Evolutionary conservation across 306 rosid genomes (phyloP).

Genomic region (Sicyos edulis): DNA sequence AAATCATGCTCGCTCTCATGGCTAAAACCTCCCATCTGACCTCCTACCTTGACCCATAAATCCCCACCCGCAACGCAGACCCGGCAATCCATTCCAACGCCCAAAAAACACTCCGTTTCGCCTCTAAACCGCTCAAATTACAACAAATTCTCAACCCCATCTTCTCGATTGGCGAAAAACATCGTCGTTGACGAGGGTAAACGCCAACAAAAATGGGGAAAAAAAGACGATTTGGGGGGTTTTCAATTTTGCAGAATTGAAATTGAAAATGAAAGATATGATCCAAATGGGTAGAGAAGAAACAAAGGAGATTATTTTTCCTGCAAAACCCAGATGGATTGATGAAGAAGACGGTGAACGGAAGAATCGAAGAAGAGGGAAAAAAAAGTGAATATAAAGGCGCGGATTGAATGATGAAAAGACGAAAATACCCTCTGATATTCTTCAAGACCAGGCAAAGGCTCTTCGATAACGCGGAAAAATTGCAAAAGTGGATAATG

Average conservation of each 20-base stretch:
- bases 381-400: conserved; percentile 18
- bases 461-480: conserved; percentile 23
- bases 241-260: not conserved
- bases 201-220: too few species aligned
- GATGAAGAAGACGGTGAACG: conserved; percentile 6
- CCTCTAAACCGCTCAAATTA: conserved; percentile 16
- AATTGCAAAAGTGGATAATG: conserved; percentile 28
- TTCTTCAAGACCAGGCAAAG: conserved; percentile 15
- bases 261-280: too few species aligned
- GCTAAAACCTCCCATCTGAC: conserved; percentile 61
- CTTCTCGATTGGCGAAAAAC: conserved; percentile 1
- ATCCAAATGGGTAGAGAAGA: not conserved
- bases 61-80: conserved; percentile 55
- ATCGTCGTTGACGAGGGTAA: not conserved
- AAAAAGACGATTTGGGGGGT: not conserved
- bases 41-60: conserved; percentile 39
- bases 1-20: conserved; percentile 89
- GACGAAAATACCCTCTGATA: conserved; percentile 27
- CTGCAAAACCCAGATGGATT: conserved; percentile 12
- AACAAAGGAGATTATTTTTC: not conserved
- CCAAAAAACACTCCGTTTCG: conserved; percentile 22
- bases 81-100: conserved; percentile 45
- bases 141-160: conserved; percentile 15
- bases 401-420: not conserved
- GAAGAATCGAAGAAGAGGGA: not conserved